These are phyloP conservation scores for Cordyceps javanica DNA, from an alignment of 2,329 filamentous ascomycete species.

Conservation along the genomic window DNA sequence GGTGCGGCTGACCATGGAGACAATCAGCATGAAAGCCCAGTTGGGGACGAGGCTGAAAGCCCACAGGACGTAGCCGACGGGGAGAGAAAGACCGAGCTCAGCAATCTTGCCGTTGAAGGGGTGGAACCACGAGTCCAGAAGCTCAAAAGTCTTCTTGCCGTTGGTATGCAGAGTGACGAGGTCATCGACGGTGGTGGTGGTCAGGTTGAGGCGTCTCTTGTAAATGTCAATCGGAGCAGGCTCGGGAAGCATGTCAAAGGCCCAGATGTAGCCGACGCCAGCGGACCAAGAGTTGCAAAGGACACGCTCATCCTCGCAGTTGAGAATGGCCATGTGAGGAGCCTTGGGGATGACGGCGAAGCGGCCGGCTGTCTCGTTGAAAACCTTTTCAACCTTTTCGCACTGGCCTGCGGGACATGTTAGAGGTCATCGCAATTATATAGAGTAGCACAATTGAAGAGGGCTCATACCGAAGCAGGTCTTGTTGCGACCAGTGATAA, in stretches of 20 bases:
- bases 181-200: constrained; percentile 58
- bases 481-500: constrained; percentile 69
- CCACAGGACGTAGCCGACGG: constrained; percentile 63
- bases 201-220: constrained; percentile 62
- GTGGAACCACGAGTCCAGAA: constrained; percentile 63
- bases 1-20: constrained; percentile 66
- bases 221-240: constrained; percentile 59
- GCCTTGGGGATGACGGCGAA: constrained; percentile 55
- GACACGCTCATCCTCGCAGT: constrained; percentile 69
- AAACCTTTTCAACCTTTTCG: constrained; percentile 55
- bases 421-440: neutral
- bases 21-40: constrained; percentile 72
- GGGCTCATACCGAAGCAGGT: constrained; percentile 58
- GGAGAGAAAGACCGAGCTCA: constrained; percentile 55
- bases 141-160: constrained; percentile 41
- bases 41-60: constrained; percentile 59
- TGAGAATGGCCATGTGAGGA: constrained; percentile 62
- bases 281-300: constrained; percentile 71
- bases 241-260: constrained; percentile 60
- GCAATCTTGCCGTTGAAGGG: constrained; percentile 65
- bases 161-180: constrained; percentile 54
- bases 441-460: neutral
- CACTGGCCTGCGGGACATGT: constrained; percentile 54
- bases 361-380: constrained; percentile 58
- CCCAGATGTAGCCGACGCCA: constrained; percentile 58